Evolutionary conservation across 192 early-diverging fungal species (phyloP), one percentile per base, ranked within the genome.

Genomic region (Umbelopsis sp.): DNA sequence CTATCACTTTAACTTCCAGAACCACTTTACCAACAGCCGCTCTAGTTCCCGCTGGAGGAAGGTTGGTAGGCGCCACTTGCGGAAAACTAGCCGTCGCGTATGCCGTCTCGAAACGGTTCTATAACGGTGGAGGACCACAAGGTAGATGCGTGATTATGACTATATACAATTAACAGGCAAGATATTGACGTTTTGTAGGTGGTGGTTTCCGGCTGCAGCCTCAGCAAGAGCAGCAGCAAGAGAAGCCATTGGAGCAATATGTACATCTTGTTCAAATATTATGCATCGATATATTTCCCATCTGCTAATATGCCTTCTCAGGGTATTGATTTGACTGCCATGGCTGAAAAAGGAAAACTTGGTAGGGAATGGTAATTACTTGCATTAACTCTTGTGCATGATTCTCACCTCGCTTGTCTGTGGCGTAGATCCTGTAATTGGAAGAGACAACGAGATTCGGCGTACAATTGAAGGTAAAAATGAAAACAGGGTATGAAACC

Each of bases 381-480:
- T 71, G 44, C 27, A 49, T 68, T 58, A 20, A 37, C 35, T 27
- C 52, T 41, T 41, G 2, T 25, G 35, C n/a, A 13, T 55, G 33
- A 27, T 23, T 18, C 46, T 37, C 20, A 46, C 20, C 20, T 48
- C 5, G 21, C 35, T 23, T 30, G 9, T 67, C 1, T 47, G 4
- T 5, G n/a, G 41, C 53, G 0, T 23, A 78, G 92, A 94, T 77
- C 91, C 91, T 30, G 91, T 93, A 5, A 92, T 93, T 52, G 91
- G 91, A 13, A 85, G 91, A 50, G 91, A 93, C 69, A 88, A 92
- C 71, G 84, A 88, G 35, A 93, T 93, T 65, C 84, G 91, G 44
- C 84, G 91, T 8, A 90, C 87, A 41, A 87, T 94, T 66, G 90
- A 87, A 91, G 85, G 89, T 92, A 76, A 55, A 10, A 10, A 18